Evolutionary conservation across 352 stramenopile genomes (phyloP), one percentile per base, ranked within the genome.

Genomic region (Albugo laibachii): DNA sequence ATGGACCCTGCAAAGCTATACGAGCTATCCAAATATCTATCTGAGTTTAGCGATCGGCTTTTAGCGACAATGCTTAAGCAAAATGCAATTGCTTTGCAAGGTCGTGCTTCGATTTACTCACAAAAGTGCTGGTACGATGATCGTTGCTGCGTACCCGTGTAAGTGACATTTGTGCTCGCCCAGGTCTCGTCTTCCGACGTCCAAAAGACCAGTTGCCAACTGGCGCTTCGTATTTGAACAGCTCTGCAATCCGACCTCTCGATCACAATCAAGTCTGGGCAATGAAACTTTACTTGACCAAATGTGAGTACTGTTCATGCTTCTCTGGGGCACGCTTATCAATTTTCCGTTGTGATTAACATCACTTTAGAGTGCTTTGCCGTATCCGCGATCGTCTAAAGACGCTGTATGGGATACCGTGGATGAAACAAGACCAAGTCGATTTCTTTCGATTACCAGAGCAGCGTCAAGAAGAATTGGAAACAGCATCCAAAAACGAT

Each of bases 191-290:
- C 56, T 82, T n/a, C 65, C 69, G 13, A 52, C 55, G 14, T 69
- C 64, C 40, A 68, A 63, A 51, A 76, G 69, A 27, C 69, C 69
- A 10, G 61, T 76, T 35, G 69, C 69, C n/a, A 82, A 82, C 48
- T 82, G 69, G 69, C 61, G 65, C 35, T 80, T 82, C 47, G 67
- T 80, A 34, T 48, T 82, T 8, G 69, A 82, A 45, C 63, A 78
- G 31, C 41, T 68, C 10, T 45, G 36, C 8, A 3, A n/a, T n/a
- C 39, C 39, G 15, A 21, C 24, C 44, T 45, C 13, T 37, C 40
- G 2, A 6, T 19, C 34, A 31, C 24, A 31, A 31, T 45, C 13
- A 41, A 8, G 43, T 24, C 24, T 63, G 16, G 48, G 36, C 14
- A n/a, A 6, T 13, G 24, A 38, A 40, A 3, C 44, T 41, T 19